Conservation (phyloP, 2,329 filamentous ascomycete genomes). For the Scytalidium lignicola region DNA sequence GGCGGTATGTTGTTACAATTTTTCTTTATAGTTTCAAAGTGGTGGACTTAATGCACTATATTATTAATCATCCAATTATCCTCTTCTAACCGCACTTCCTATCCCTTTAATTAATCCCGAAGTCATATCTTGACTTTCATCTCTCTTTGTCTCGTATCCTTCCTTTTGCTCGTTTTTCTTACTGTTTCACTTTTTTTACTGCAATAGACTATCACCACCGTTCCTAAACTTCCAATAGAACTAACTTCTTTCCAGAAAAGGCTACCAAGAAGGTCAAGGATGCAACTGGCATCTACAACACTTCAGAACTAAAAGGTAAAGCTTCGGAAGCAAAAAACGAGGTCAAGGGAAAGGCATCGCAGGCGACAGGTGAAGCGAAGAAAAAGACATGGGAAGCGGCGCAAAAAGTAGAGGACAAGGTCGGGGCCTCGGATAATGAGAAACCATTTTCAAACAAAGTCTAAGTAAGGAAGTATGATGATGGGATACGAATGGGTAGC, state of each 20-base stretch:
- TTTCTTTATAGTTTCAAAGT: neutral
- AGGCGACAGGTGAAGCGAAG: constrained; percentile 33
- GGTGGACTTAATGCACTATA: no score
- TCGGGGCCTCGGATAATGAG: constrained; percentile 31
- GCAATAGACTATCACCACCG: no score
- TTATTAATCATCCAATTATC: no score
- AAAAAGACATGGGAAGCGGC: constrained; percentile 30
- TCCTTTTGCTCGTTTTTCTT: neutral
- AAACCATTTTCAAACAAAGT: no score
- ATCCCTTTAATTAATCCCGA: no score
- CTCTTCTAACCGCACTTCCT: no score
- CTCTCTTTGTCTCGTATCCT: neutral
- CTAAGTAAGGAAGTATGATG: constrained; percentile 24
- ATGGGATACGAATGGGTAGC: neutral
- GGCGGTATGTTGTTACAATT: constrained; percentile 40
- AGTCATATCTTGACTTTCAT: neutral
- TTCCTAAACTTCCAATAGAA: constrained; percentile 18
- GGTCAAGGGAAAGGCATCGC: constrained; percentile 34
- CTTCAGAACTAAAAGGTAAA: constrained; percentile 29
- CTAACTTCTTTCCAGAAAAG: constrained; percentile 30
- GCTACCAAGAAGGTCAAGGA: constrained; percentile 45
- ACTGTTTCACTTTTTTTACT: neutral
- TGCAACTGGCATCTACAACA: constrained; percentile 23
- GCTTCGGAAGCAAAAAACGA: constrained; percentile 34
- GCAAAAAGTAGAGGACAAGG: constrained; percentile 30